These are phyloP conservation scores for Blastocystis hominis DNA, from an alignment of 352 stramenopile genomes.

Conservation along the genomic window DNA sequence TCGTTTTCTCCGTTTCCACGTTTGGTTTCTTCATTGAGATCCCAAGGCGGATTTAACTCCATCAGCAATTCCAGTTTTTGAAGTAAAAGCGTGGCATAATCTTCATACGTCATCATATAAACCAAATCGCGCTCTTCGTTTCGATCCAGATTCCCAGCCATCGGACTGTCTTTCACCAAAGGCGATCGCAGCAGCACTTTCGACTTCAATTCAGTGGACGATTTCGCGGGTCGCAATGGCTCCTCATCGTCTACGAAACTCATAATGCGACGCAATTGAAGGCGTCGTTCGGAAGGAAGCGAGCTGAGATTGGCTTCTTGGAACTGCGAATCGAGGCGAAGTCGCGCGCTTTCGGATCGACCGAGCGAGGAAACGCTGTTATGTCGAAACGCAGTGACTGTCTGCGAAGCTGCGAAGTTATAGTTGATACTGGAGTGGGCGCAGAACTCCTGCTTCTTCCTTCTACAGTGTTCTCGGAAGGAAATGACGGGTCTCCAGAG, in stretches of 20 bases:
- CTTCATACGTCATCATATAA: conserved; percentile 17
- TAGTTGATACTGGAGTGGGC: background rate
- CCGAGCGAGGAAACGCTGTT: background rate
- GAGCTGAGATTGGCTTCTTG: background rate
- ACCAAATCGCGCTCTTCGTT: background rate
- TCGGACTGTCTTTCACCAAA: no score
- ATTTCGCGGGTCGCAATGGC: no score
- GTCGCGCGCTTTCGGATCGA: background rate
- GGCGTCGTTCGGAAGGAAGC: background rate
- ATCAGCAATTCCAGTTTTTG: conserved; percentile 47
- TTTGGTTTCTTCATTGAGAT: background rate
- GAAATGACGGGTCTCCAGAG: conserved; percentile 4
- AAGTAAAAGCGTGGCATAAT: background rate
- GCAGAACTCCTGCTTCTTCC: conserved; percentile 47
- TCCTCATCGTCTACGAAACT: background rate
- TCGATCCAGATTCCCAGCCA: background rate
- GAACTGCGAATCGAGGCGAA: background rate
- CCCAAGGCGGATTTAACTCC: conserved; percentile 11
- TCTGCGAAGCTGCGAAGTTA: background rate
- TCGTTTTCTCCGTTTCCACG: background rate
- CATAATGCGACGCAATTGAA: background rate
- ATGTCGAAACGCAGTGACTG: background rate
- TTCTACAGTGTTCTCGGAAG: conserved; percentile 10
- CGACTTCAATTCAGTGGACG: background rate
- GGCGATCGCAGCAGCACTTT: background rate